Evolutionary conservation across 1,139 yeast species (phyloP).

Genomic region (Geotrichum cucujoidarum): DNA sequence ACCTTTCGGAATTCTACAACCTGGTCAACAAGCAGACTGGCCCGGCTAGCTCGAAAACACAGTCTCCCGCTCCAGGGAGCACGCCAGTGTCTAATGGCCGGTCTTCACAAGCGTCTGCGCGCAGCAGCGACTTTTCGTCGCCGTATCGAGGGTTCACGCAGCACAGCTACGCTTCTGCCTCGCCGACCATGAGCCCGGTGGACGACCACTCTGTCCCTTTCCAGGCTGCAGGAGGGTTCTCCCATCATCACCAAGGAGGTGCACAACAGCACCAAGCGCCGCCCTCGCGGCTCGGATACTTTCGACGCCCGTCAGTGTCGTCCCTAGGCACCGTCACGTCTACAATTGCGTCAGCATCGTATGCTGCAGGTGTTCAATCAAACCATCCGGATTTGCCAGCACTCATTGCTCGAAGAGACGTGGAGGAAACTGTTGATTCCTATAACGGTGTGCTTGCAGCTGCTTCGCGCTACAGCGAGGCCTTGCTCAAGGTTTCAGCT

Average conservation of each 20-base stretch:
- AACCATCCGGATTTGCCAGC: slow-evolving; percentile 50
- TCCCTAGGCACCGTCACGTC: slow-evolving; percentile 20
- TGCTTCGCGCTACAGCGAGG: slow-evolving; percentile 49
- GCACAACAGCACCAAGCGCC: slow-evolving; percentile 1
- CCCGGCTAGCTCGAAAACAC: not conserved
- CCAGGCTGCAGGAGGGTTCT: not conserved
- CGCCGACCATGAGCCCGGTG: slow-evolving; percentile 6
- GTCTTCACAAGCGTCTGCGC: not conserved
- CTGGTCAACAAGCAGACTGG: slow-evolving; percentile 2
- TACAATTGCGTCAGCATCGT: slow-evolving; percentile 22
- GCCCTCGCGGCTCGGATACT: not conserved
- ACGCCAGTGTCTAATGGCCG: not conserved
- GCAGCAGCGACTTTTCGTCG: not conserved
- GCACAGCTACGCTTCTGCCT: not conserved
- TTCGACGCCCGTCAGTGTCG: slow-evolving; percentile 26
- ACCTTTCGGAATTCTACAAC: slow-evolving; percentile 6
- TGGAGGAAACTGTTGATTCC: slow-evolving; percentile 44
- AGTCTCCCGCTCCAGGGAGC: not conserved
- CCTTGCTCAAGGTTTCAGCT: slow-evolving; percentile 48
- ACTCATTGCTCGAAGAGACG: slow-evolving; percentile 55
- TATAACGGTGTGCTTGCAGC: slow-evolving; percentile 48
- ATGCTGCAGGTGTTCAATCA: slow-evolving; percentile 21
- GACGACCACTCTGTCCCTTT: slow-evolving; percentile 1
- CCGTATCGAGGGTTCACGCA: not conserved
- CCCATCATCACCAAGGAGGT: slow-evolving; percentile 6